Evolutionary conservation across 495 filamentous ascomycete genomes (phyloP).

Genomic region (Thermothielavioides terrestris): DNA sequence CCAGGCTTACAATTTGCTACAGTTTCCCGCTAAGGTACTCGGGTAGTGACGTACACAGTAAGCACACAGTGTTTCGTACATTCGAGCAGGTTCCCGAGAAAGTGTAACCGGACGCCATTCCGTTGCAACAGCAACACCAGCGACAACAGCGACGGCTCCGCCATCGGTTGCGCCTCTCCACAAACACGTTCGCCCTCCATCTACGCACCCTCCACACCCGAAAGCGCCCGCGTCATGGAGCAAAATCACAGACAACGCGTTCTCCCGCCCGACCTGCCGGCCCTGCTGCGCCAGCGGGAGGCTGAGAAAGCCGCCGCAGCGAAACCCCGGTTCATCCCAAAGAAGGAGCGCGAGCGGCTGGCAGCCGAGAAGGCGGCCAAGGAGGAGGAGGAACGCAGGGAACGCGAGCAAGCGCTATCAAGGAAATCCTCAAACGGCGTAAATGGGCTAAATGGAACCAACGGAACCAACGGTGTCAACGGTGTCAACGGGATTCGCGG

Average conservation of each 20-base stretch:
- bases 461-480: slow-evolving; percentile 11
- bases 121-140: no score
- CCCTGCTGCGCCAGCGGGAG: slow-evolving; percentile 40
- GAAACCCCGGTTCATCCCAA: slow-evolving; percentile 90
- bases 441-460: slow-evolving; percentile 15
- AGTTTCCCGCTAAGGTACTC: no score
- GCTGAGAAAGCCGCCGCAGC: slow-evolving; percentile 37
- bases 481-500: background rate
- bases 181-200: no score
- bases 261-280: slow-evolving; percentile 39
- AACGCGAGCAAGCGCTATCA: slow-evolving; percentile 40
- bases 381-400: slow-evolving; percentile 65
- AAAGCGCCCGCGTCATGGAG: background rate
- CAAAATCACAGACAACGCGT: slow-evolving; percentile 20
- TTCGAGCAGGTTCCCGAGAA: no score
- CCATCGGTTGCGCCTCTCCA: no score
- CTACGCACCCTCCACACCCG: background rate
- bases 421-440: background rate
- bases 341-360: slow-evolving; percentile 77
- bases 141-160: no score
- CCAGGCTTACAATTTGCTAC: no score
- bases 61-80: no score
- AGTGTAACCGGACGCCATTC: no score
- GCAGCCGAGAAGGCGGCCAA: slow-evolving; percentile 78
- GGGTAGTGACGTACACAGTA: no score